Evolutionary conservation across 352 stramenopile genomes (phyloP).

Genomic region (Globisporangium yorkense): DNA sequence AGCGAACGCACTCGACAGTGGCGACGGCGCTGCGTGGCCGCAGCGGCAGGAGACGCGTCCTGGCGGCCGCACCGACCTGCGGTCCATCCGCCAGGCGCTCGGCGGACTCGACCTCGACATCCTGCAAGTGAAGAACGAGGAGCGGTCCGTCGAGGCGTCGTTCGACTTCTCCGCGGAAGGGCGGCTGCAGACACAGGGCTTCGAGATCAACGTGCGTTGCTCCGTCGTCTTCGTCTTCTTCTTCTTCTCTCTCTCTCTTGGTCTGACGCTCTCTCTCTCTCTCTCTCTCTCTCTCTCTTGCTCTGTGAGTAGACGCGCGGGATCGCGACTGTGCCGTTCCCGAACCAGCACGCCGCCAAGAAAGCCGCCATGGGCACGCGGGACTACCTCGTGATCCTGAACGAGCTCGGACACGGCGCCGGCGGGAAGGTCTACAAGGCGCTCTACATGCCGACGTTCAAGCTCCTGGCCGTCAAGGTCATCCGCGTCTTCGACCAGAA

Average conservation of each 20-base stretch:
- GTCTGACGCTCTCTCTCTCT: neutral
- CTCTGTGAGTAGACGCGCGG: conserved; percentile 44
- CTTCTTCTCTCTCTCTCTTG: neutral
- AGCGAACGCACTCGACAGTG: neutral
- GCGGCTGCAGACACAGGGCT: conserved; percentile 71
- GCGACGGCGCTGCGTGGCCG: neutral
- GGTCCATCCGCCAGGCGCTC: conserved; percentile 31
- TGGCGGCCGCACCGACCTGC: conserved; percentile 11
- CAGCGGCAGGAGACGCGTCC: conserved; percentile 5
- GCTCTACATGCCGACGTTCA: conserved; percentile 85
- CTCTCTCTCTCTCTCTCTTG: neutral
- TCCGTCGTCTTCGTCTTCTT: neutral
- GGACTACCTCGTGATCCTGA: conserved; percentile 61
- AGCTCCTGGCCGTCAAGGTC: conserved; percentile 83
- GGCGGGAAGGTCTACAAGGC: conserved; percentile 88
- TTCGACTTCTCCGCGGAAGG: conserved; percentile 81
- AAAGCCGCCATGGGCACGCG: conserved; percentile 34
- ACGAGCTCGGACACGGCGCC: conserved; percentile 78
- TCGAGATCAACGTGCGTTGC: conserved; percentile 71
- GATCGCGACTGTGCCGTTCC: conserved; percentile 66
- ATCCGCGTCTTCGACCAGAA: conserved; percentile 87
- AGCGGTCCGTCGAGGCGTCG: conserved; percentile 49
- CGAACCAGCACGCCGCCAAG: conserved; percentile 18
- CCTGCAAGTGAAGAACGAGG: conserved; percentile 50
- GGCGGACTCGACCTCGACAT: conserved; percentile 60